Evolutionary conservation across 2,329 filamentous ascomycete genomes (phyloP), one percentile per base, ranked within the genome.

Genomic region (Phialophora verrucosa): DNA sequence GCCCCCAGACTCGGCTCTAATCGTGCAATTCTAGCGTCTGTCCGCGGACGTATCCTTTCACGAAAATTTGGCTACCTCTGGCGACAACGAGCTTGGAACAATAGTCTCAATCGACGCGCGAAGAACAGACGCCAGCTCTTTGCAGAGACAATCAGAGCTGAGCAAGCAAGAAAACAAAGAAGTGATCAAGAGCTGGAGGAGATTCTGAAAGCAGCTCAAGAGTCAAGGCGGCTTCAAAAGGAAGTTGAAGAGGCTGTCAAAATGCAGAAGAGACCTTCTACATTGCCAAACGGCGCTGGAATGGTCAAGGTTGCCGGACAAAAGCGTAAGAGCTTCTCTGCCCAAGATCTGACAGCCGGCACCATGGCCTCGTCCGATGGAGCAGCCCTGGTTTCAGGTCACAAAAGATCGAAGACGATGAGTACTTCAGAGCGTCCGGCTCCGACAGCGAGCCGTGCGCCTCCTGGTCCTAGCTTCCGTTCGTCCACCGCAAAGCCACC

Each of bases 301-400:
- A 58, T 59, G 23, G 51, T 57, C 47, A 68, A 65, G 55, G 31
- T 69, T 11, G 71, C 70, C 50, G 71, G 71, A 23, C 67, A 67
- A 42, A 73, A 73, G 67, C 61, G 72, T 55, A 73, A 73, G 55
- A 67, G 63, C 38, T 64, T 70, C 90, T 0, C 92, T 90, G 0
- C 89, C 86, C 29, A 97, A 88, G 91, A 97, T 94, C 53, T 93
- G 84, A 4, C 90, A 88, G 2, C 96, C 88, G 0, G 92, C 91
- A 55, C 53, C 53, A 35, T 31, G 12, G 11, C 53, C 4, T 55
- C 53, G 29, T 71, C 27, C 27, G 55, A 64, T 17, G 27, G 51
- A 49, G 53, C 53, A 20, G 25, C 68, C 20, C 63, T 44, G 27
- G 23, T 58, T 29, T 44, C 63, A 32, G 53, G 63, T 12, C 72